Base-by-base conservation (phyloP, 1,284 basidiomycete genomes). In the Heterobasidion annosum region DNA sequence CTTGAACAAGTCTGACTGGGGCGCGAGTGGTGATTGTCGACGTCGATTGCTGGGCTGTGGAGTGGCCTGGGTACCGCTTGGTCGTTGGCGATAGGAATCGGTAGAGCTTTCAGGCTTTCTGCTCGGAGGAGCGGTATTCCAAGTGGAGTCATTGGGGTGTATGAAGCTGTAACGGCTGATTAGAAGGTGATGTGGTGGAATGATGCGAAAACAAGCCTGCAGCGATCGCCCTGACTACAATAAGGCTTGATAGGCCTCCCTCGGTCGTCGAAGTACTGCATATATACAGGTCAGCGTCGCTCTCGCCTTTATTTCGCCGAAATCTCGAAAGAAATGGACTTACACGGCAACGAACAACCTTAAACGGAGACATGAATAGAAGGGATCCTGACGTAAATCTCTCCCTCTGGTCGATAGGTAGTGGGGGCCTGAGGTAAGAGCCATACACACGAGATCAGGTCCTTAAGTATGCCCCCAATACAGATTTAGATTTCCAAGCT, bases 141-240 rank as follows among this genome's bases (percentile, higher is more conserved):
- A 77, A 78, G 54, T 72, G 69, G 65, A 56, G 60, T 80, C 77
- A 46, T 62, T 67, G 34, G 79, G 78, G 57, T 81, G 78, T 44
- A 81, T 71, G 60, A 79, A 81, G 34, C 78, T 81, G 58, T 33
- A 19, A 47, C 25, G 45, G 45, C 12, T 3, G 3, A n/a, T 40
- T n/a, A 37, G 45, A 34, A 47, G 6, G 25, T 47, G 45, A 47
- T 15, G 48, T 46, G 49, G 33, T n/a, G 16, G 37, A 44, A n/a
- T 35, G 32, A 35, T 25, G 45, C 16, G 10, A 1, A 2, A 34
- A 62, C 63, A 58, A 54, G 77, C 79, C 77, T 74, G 64, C 79
- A 81, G 43, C 64, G 68, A 50, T 66, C 67, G 35, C 78, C 78
- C 59, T 77, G 70, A 34, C 63, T 69, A 57, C 78, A 81, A 45